A percentile compares a stretch with the other conserved stretches of the same genome.
Evolutionary conservation across 1,284 basidiomycete species (phyloP).

Genomic region (Chalciporus sp.): DNA sequence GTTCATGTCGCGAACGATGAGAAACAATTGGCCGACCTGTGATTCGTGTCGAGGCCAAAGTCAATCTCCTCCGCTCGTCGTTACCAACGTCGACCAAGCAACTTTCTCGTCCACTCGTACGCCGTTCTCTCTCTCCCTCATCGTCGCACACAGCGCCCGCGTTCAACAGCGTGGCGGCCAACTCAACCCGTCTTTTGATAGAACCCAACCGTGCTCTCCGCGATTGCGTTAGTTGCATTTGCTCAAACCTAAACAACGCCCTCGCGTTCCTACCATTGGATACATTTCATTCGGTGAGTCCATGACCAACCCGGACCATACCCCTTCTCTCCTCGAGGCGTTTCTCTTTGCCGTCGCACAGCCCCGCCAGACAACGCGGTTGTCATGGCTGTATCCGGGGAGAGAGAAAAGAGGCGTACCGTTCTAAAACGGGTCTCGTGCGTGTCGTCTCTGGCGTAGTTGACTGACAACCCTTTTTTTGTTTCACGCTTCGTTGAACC

Average conservation of each 20-base stretch:
- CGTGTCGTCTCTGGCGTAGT: slow-evolving; percentile 14
- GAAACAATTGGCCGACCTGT: slow-evolving; percentile 17
- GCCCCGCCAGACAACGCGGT: slow-evolving; percentile 27
- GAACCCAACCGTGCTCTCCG: slow-evolving; percentile 28
- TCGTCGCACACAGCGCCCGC: not conserved
- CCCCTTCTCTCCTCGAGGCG: slow-evolving; percentile 1
- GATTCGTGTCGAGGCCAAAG: slow-evolving; percentile 29
- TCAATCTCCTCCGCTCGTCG: slow-evolving; percentile 33
- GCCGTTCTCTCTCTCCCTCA: slow-evolving; percentile 10
- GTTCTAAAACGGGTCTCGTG: slow-evolving; percentile 28
- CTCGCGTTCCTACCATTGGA: slow-evolving; percentile 21
- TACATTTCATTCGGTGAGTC: slow-evolving; percentile 25
- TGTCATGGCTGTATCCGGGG: slow-evolving; percentile 33
- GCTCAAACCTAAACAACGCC: slow-evolving; percentile 20
- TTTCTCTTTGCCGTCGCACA: slow-evolving; percentile 22
- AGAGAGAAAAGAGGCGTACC: slow-evolving; percentile 8
- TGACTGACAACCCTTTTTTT: slow-evolving; percentile 14
- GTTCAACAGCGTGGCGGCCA: slow-evolving; percentile 3
- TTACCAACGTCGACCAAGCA: slow-evolving; percentile 28
- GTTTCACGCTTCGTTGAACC: not conserved
- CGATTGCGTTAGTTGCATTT: slow-evolving; percentile 29
- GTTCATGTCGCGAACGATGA: slow-evolving; percentile 28
- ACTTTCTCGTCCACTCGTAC: slow-evolving; percentile 17
- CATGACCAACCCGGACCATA: slow-evolving; percentile 6
- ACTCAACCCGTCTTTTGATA: slow-evolving; percentile 24